Evolutionary conservation across 352 stramenopile species (phyloP).

Genomic region (Phytophthora chlamydospora): DNA sequence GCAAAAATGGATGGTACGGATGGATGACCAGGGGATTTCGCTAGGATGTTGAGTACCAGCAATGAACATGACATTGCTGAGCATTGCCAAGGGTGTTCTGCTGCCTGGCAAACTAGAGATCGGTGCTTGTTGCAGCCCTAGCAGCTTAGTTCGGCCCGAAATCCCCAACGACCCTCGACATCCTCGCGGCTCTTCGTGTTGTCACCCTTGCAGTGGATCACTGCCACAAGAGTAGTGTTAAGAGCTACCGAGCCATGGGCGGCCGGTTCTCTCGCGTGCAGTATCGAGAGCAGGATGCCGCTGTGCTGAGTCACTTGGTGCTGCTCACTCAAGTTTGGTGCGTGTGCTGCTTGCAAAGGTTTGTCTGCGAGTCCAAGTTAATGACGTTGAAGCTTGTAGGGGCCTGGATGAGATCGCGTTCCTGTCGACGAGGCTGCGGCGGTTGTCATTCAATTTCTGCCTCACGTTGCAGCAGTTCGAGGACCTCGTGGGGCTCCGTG

Average conservation of each 20-base stretch:
- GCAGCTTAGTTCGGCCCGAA: neutral
- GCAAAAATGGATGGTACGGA: slow-evolving; percentile 4
- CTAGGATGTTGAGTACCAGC: no score
- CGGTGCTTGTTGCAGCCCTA: neutral
- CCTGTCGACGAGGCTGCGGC: slow-evolving; percentile 58
- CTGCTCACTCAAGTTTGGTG: slow-evolving; percentile 76
- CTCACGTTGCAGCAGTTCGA: slow-evolving; percentile 67
- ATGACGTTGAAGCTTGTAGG: slow-evolving; percentile 28
- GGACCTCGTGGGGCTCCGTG: slow-evolving; percentile 64
- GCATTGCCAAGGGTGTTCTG: neutral
- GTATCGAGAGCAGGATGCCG: slow-evolving; percentile 74
- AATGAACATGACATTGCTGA: neutral
- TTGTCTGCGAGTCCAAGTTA: neutral
- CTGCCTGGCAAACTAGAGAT: neutral
- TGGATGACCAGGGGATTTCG: no score
- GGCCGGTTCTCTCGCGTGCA: slow-evolving; percentile 78
- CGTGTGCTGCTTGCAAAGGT: neutral
- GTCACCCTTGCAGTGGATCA: neutral
- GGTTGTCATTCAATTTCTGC: slow-evolving; percentile 81
- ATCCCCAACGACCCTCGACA: slow-evolving; percentile 12
- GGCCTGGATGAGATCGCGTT: slow-evolving; percentile 60
- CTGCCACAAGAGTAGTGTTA: neutral
- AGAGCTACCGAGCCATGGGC: slow-evolving; percentile 45
- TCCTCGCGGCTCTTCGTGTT: slow-evolving; percentile 22
- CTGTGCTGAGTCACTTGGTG: slow-evolving; percentile 63